These are phyloP conservation scores for Syzygium jambos DNA, from an alignment of 345 rosid species.

Conservation along the genomic window DNA sequence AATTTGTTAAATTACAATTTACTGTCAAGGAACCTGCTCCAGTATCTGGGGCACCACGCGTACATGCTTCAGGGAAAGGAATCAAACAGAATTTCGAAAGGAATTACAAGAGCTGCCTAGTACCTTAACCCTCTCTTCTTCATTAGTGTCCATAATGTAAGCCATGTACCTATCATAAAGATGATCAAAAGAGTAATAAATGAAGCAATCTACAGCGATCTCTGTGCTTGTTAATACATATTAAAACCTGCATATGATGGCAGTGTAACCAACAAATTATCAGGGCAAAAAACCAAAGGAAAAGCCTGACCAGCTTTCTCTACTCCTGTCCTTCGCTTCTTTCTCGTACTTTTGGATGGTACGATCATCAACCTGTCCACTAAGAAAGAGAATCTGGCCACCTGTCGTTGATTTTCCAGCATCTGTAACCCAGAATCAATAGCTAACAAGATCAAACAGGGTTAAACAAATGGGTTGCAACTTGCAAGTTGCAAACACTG, in stretches of 20 bases:
- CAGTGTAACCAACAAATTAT: background rate
- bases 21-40: background rate
- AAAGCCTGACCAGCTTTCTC: conserved; percentile 82
- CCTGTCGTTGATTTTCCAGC: conserved; percentile 96
- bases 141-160: conserved; percentile 96
- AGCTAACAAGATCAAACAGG: background rate
- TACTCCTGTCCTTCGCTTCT: conserved; percentile 94
- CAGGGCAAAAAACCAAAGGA: background rate
- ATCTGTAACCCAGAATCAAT: conserved; percentile 30
- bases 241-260: background rate
- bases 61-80: background rate
- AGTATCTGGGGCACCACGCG: background rate
- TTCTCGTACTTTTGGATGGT: conserved; percentile 93
- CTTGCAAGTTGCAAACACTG: background rate
- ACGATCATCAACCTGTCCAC: conserved; percentile 96
- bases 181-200: background rate
- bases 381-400: conserved; percentile 91
- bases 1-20: background rate
- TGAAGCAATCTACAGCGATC: background rate
- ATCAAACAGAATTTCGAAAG: background rate
- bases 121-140: conserved; percentile 94
- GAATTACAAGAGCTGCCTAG: background rate
- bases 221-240: background rate
- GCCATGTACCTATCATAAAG: conserved; percentile 85
- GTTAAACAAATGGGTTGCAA: background rate